Base-by-base conservation (phyloP, 805 yeast genomes). In the Schwanniomyces polymorphus region DNA sequence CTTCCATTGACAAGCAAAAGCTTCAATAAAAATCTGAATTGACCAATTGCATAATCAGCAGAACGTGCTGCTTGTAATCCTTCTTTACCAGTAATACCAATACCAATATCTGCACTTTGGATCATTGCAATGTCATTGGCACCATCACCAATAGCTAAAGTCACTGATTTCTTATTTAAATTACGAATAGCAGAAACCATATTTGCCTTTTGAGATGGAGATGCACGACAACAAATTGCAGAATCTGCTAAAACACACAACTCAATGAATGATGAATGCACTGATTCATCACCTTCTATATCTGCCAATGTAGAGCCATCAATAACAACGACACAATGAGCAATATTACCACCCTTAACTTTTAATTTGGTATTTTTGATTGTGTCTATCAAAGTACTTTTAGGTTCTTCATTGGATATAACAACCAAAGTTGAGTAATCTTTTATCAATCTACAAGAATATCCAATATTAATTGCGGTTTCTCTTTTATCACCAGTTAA, bases 101-200 rank as follows among this genome's bases (percentile, higher is more conserved):
- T 81, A 26, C 99, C 99, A 46, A 94, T 90, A 66, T 94, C 98
- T 0, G 99, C 99, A 60, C 95, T 86, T 70, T 94, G 97, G 51
- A 94, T 94, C 99, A 94, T 94, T 1, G 99, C 98, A 62, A 94
- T 91, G 67, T 94, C 99, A 63, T 94, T 94, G 2, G 99, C 99
- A 53, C 99, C 99, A 69, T 94, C 99, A 7, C 99, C 99, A 61
- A 94, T 88, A 0, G 99, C 99, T 51, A 94, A 75, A 0, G 97
- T 90, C 5, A 94, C 97, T 35, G 88, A 78, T 1, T 69, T 68
- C 42, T 77, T 83, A 57, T 86, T 79, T 47, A 85, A 70, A n/a
- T 76, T 71, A 43, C 98, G 76, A n/a, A 95, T 90, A 28, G 84
- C 77, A 25, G 81, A 67, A 2, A 94, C 98, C 88, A 94, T 84